A percentile compares a stretch with the other conserved stretches of the same genome.
These are phyloP conservation scores for Pichia scutulata DNA, from an alignment of 805 yeast species.

Conservation along the genomic window DNA sequence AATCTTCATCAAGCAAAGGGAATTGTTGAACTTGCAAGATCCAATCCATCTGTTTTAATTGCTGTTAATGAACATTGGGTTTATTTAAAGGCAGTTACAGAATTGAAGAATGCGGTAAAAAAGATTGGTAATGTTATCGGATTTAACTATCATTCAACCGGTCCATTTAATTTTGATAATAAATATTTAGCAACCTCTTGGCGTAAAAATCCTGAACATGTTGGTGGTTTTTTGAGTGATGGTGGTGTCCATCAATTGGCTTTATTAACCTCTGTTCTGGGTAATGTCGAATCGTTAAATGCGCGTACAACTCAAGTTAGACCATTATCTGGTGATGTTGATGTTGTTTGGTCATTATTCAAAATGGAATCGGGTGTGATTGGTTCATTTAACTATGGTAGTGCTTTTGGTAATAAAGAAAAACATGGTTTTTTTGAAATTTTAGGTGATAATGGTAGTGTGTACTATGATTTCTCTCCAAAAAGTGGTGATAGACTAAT, in stretches of 20 bases:
- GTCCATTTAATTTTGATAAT: conserved; percentile 54
- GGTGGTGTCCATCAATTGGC: conserved; percentile 98
- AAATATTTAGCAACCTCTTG: conserved; percentile 67
- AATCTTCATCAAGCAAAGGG: conserved; percentile 71
- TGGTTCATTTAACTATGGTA: conserved; percentile 84
- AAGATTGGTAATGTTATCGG: conserved; percentile 68
- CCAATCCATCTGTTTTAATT: conserved; percentile 55
- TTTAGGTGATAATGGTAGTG: conserved; percentile 73
- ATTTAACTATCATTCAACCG: conserved; percentile 68
- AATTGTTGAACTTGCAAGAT: conserved; percentile 58
- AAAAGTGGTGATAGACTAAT: conserved; percentile 32
- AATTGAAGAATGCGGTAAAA: conserved; percentile 50
- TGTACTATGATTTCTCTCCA: conserved; percentile 61
- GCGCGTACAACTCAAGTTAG: conserved; percentile 76
- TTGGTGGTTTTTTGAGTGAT: conserved; percentile 88
- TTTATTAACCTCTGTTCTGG: conserved; percentile 72
- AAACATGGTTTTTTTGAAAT: conserved; percentile 61
- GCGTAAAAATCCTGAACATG: conserved; percentile 86
- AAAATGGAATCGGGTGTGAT: conserved; percentile 51
- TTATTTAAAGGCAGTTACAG: conserved; percentile 51
- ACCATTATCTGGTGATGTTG: conserved; percentile 73
- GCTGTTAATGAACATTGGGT: conserved; percentile 84
- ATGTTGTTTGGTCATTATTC: conserved; percentile 66
- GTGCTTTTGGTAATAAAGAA: conserved; percentile 77
- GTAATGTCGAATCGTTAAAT: conserved; percentile 60